These are phyloP conservation scores for Beta macrorhiza DNA, from an alignment of 179 eudicot genomes.

Conservation along the genomic window DNA sequence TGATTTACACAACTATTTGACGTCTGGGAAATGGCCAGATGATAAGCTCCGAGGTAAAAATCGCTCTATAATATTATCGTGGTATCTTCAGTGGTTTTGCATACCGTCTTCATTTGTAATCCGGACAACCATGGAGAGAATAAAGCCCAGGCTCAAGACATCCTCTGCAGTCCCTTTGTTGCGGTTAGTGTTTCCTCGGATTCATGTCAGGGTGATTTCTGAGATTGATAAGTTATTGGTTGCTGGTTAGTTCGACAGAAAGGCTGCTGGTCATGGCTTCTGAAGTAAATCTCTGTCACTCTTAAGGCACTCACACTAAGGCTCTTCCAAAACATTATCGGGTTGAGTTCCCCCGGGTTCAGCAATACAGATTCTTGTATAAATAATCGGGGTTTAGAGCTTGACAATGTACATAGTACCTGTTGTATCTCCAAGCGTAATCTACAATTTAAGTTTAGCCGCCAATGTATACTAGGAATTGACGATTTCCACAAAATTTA, in stretches of 20 bases:
- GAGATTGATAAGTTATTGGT: conserved; percentile 42
- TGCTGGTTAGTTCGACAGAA: conserved; percentile 14
- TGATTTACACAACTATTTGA: conserved; percentile 46
- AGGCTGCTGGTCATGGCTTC: neutral
- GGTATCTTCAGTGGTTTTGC: conserved; percentile 84
- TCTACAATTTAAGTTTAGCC: neutral
- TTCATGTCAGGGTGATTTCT: conserved; percentile 50
- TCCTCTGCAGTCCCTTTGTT: conserved; percentile 58
- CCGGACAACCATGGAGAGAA: conserved; percentile 40
- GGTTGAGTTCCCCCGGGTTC: neutral
- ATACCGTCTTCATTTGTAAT: conserved; percentile 63
- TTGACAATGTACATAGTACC: neutral
- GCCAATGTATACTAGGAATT: neutral
- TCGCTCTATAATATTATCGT: conserved; percentile 51
- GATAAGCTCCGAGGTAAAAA: conserved; percentile 36
- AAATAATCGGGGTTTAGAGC: neutral
- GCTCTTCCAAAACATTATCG: neutral
- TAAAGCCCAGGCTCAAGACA: conserved; percentile 33
- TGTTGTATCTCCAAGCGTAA: neutral
- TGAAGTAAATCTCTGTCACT: neutral
- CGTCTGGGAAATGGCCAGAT: conserved; percentile 66
- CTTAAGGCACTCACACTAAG: neutral
- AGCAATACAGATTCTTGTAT: neutral
- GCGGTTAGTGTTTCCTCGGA: conserved; percentile 63
- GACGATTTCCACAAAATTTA: neutral